Evolutionary conservation across 1,284 basidiomycete genomes (phyloP), one percentile per base, ranked within the genome.

Genomic region (Rhodotorula sp.): DNA sequence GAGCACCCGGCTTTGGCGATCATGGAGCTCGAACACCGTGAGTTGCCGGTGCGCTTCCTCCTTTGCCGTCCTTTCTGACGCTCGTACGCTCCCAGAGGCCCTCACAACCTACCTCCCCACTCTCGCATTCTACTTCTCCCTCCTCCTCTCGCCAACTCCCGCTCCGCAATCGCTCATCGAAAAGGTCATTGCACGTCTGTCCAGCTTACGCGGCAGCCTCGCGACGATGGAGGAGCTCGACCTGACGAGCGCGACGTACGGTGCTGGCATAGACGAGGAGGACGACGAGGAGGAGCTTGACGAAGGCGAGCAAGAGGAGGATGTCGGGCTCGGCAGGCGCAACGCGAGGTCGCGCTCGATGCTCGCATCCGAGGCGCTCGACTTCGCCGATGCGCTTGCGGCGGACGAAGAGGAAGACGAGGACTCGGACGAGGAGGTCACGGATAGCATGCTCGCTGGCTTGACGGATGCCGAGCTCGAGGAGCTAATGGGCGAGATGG

Each of bases 71-170:
- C 48, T 48, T 22, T 7, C 59, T 46, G 31, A 11, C 13, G 0
- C 13, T 24, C 47, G 4, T 5, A 16, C 34, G 6, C 34, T 11
- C 26, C 20, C 67, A 73, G 72, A 74, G 59, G 73, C 73, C 37
- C 84, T 96, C 4, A 82, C 95, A 55, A 91, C 94, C 15, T 99
- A 99, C 79, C 85, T 90, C 15, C 91, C 93, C 2, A 89, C 88
- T 2, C 87, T 98, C 56, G 90, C 94, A 0, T 98, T 94, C 83
- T 98, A 96, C 82, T 84, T 99, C 61, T 88, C 94, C 79, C 85
- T 99, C 34, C 87, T 91, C 22, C 86, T 85, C 62, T 82, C 86
- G 53, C 85, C 88, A 9, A 81, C 87, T 91, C n/a, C 60, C 28
- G n/a, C 60, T 0, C 51, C 60, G 88, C 81, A 86, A 90, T 79